Evolutionary conservation across 1,139 yeast species (phyloP).

Genomic region (Lodderomyces jiufengensis): DNA sequence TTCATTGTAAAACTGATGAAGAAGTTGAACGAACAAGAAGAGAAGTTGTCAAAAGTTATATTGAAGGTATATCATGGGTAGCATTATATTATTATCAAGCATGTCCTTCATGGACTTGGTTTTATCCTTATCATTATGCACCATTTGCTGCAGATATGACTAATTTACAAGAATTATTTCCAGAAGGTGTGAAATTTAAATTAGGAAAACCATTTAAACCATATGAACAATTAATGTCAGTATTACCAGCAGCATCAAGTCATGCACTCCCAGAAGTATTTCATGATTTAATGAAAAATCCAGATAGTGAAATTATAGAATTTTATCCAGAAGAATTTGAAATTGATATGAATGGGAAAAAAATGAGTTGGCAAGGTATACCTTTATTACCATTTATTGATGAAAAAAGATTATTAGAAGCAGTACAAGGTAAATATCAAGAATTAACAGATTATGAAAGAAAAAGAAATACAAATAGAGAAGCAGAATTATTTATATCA

Average conservation of each 20-base stretch:
- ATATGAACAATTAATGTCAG: slow-evolving; percentile 96
- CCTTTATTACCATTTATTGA: slow-evolving; percentile 89
- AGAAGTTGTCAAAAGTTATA: slow-evolving; percentile 66
- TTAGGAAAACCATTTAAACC: slow-evolving; percentile 85
- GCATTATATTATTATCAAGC: slow-evolving; percentile 92
- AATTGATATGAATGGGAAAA: slow-evolving; percentile 93
- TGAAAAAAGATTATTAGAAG: slow-evolving; percentile 63
- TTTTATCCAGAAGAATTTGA: slow-evolving; percentile 87
- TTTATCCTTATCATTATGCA: slow-evolving; percentile 94
- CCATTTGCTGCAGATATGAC: slow-evolving; percentile 91
- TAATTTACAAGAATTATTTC: slow-evolving; percentile 43
- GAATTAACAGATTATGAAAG: slow-evolving; percentile 65
- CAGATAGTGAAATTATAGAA: slow-evolving; percentile 81
- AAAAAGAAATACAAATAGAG: slow-evolving; percentile 63
- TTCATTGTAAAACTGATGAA: slow-evolving; percentile 52
- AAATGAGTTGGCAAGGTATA: slow-evolving; percentile 94
- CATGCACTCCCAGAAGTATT: slow-evolving; percentile 84
- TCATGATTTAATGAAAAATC: slow-evolving; percentile 76
- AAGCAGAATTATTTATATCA: slow-evolving; percentile 60
- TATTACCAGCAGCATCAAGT: slow-evolving; percentile 94
- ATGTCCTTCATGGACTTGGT: slow-evolving; percentile 99
- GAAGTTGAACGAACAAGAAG: slow-evolving; percentile 56
- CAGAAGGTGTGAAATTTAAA: slow-evolving; percentile 58
- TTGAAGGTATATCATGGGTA: slow-evolving; percentile 97
- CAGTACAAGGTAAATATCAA: slow-evolving; percentile 64